Evolutionary conservation across 371 early-diverging fungal genomes (phyloP), one percentile per base, ranked within the genome.

Genomic region (Batkoa obscura): DNA sequence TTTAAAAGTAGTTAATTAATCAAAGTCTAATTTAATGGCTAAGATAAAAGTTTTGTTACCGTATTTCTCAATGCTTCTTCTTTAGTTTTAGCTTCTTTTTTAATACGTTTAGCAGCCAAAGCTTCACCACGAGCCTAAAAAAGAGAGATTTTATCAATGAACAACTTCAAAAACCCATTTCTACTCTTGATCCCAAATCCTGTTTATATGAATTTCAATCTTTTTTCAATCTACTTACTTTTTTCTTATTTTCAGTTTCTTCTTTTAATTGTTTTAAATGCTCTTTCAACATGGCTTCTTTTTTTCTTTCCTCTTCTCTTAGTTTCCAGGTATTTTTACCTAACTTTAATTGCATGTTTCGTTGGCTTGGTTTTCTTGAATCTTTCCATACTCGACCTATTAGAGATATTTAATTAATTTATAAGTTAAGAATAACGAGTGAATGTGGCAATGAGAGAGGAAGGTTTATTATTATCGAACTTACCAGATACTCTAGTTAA

Each of bases 211-310:
- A 41, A 41, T 41, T 10, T 15, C 15, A 15, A 45, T 13, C 12
- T 45, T 6, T 31, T 31, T 8, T 15, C 8, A 15, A 50, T 5
- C 15, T 34, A 57, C 67, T 41, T 66, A 70, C 78, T 38, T 76
- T 68, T 56, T 72, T 74, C 32, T 70, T 73, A 2, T 71, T 75
- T 59, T 71, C 66, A 47, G 70, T 73, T 2, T 75, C 78, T 41
- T 69, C 73, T 61, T 74, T 74, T 59, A 80, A 55, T 60, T 72
- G 71, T 52, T 64, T 69, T 60, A 78, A 74, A 0, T 69, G 55
- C 2, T 61, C 58, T 56, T 75, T 75, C 17, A 66, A 62, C 0
- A 71, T 58, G 48, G 70, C 52, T 3, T 63, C 32, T 55, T 67
- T 73, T 9, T 58, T 60, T 15, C 72, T 60, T 45, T 74, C 71